Base-by-base conservation (phyloP, 768 basidiomycete genomes). In the Hypholoma sublateritium region DNA sequence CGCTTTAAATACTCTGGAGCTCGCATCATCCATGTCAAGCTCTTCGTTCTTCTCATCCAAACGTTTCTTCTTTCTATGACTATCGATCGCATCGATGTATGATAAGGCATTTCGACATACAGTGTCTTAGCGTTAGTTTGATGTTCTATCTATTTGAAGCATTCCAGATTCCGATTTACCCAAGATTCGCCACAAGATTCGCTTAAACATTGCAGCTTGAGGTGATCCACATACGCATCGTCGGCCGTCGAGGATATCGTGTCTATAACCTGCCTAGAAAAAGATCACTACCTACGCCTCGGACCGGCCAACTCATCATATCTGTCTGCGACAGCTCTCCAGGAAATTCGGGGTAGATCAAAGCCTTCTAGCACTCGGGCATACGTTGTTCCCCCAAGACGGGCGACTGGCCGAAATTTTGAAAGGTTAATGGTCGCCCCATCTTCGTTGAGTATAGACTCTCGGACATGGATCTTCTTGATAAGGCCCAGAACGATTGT, bases 311-410 rank as follows among this genome's bases (percentile, higher is more conserved):
- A 59, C n/a, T 53, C 56, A 16, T 66, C 62, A 55, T 74, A 73
- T 39, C 56, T 54, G 17, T 67, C 67, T 21, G 58, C 60, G 36
- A 67, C 62, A 28, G 50, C 56, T 51, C 73, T 70, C 79, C 77
- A 78, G 14, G 73, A 69, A 25, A 71, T 60, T 25, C 75, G 69
- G 25, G 77, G 74, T 47, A 85, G 59, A 56, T 80, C 74, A 64
- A 81, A 82, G 21, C 76, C 75, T 50, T 81, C 80, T 74, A 79
- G 28, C 68, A 69, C 22, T 39, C 79, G 69, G 5, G 77, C 77
- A 67, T 86, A 89, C 45, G 73, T 74, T 32, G 70, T 72, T 9
- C 81, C 86, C 34, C 83, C 87, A 34, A 90, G 69, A 42, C 88
- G 75, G 13, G 77, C 76, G 45, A 85, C 69, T 5, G 79, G 72